A percentile compares a stretch with the other conserved stretches of the same genome.
Evolutionary conservation across 352 stramenopile species (phyloP).

Genomic region (Phytopythium aichiense): DNA sequence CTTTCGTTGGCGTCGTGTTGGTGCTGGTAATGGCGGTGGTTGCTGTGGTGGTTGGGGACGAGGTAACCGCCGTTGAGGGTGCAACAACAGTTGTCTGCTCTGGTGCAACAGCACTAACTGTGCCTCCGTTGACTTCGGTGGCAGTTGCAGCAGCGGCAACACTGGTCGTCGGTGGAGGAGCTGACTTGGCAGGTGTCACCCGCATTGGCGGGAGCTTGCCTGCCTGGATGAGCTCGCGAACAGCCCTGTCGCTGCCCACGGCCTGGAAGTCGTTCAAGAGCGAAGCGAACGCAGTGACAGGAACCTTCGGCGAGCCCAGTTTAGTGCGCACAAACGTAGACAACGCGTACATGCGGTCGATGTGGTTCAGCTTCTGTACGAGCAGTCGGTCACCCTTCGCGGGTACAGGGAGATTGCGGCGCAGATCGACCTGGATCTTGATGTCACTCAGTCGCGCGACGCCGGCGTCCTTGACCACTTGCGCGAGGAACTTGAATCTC

Average conservation of each 20-base stretch:
- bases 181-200: background rate
- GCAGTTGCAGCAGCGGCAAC: background rate
- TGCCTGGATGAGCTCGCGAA: conserved; percentile 32
- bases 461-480: conserved; percentile 46
- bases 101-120: background rate
- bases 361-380: conserved; percentile 49
- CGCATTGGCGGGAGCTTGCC: conserved; percentile 21
- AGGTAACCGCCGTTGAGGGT: background rate
- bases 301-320: conserved; percentile 14
- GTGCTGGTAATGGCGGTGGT: background rate
- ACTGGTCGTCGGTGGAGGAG: background rate
- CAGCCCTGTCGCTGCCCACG: conserved; percentile 19
- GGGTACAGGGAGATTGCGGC: conserved; percentile 4
- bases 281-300: conserved; percentile 22
- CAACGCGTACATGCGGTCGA: conserved; percentile 64
- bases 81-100: background rate
- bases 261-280: conserved; percentile 43
- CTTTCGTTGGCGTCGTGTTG: background rate
- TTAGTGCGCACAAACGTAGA: conserved; percentile 33
- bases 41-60: background rate
- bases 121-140: background rate
- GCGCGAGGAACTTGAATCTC: conserved; percentile 39
- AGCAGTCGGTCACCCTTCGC: conserved; percentile 25
- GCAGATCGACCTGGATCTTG: conserved; percentile 14
- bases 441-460: conserved; percentile 20